A percentile compares a stretch with the other conserved stretches of the same genome.
These are phyloP conservation scores for Brassica incana DNA, from an alignment of 345 rosid species.

Conservation along the genomic window DNA sequence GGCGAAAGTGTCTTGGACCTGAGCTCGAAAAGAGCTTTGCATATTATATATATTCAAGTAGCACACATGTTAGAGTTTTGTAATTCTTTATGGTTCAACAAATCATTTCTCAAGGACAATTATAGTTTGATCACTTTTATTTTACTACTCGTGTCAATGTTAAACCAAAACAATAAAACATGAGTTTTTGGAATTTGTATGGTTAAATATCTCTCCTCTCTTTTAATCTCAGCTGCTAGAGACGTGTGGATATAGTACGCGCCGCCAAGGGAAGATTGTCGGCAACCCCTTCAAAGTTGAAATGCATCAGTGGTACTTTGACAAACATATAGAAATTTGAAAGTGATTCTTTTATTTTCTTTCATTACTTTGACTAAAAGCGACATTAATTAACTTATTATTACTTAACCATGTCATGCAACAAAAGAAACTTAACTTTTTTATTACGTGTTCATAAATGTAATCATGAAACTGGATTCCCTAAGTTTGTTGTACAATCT, in stretches of 20 bases:
- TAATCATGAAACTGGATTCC: background rate
- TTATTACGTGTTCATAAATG: background rate
- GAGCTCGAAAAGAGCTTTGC: background rate
- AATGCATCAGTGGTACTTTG: slow-evolving; percentile 11
- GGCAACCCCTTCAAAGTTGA: slow-evolving; percentile 20
- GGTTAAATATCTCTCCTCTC: background rate
- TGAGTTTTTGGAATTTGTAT: background rate
- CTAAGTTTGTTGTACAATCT: background rate
- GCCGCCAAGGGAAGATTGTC: slow-evolving; percentile 11
- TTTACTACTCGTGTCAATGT: background rate
- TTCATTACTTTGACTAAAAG: slow-evolving; percentile 17
- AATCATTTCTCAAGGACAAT: background rate
- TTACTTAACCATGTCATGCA: background rate
- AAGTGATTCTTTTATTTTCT: background rate
- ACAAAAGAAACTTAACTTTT: background rate
- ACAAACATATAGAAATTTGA: slow-evolving; percentile 15
- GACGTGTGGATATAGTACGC: background rate
- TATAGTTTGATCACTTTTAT: background rate
- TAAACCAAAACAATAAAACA: background rate
- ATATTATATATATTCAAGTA: background rate
- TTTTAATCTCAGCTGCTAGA: background rate
- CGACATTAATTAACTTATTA: background rate
- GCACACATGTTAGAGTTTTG: background rate
- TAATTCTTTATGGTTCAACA: background rate
- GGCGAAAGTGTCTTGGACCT: background rate